Evolutionary conservation across 2,329 filamentous ascomycete species (phyloP).

Genomic region (Colletotrichum eremochloae): DNA sequence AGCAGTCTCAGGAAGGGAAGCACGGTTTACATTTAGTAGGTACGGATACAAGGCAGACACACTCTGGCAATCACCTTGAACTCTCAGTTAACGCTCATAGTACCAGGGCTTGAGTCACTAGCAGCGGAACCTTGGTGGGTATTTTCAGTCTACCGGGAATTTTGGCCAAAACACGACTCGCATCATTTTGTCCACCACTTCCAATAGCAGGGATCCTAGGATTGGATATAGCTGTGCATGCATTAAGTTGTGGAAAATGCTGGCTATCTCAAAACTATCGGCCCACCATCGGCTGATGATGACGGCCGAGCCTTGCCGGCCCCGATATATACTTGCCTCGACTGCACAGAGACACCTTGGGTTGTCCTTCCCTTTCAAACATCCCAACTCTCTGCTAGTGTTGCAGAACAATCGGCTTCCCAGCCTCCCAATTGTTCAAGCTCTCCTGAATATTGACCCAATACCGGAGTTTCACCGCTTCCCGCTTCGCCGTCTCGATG

Average conservation of each 20-base stretch:
- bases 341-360: neutral
- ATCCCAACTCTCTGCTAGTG: slow-evolving; percentile 52
- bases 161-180: slow-evolving; percentile 38
- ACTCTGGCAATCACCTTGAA: neutral
- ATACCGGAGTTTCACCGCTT: slow-evolving; percentile 85
- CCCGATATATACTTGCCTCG: slow-evolving; percentile 1
- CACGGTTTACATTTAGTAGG: neutral
- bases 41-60: neutral
- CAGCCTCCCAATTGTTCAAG: slow-evolving; percentile 86
- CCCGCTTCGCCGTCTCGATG: slow-evolving; percentile 73
- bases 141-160: slow-evolving; percentile 19
- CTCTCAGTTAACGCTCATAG: slow-evolving; percentile 19
- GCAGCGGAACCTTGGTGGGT: neutral
- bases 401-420: slow-evolving; percentile 70
- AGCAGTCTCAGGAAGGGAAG: neutral
- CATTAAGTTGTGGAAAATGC: slow-evolving; percentile 26
- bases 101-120: neutral
- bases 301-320: slow-evolving; percentile 26
- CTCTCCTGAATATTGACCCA: slow-evolving; percentile 91
- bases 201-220: slow-evolving; percentile 7
- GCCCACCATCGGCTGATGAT: slow-evolving; percentile 41
- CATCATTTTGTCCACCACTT: slow-evolving; percentile 6
- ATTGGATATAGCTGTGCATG: slow-evolving; percentile 15
- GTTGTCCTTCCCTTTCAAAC: neutral
- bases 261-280: slow-evolving; percentile 38